These are phyloP conservation scores for Sphagnum magellanicum DNA, from an alignment of 228 moss, liverwort and hornwort genomes.

Conservation along the genomic window DNA sequence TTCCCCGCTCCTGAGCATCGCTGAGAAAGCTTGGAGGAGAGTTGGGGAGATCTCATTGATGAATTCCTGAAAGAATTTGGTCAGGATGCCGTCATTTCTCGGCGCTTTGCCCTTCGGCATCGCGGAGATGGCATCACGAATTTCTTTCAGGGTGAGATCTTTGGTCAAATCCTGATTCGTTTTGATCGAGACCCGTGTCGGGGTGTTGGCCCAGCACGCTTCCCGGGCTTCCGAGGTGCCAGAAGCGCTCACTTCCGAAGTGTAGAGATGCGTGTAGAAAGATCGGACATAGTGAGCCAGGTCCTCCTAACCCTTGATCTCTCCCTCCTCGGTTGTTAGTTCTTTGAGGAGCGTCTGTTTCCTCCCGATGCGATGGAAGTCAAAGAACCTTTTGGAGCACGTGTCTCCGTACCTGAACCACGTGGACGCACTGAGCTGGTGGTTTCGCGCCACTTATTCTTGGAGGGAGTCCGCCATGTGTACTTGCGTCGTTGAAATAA, in stretches of 20 bases:
- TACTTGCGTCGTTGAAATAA: no score
- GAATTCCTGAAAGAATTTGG: neutral
- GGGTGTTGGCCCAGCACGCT: neutral
- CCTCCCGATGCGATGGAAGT: neutral
- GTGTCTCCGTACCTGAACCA: neutral
- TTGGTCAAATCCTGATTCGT: neutral
- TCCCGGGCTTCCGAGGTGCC: no score
- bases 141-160: no score
- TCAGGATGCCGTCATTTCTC: neutral
- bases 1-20: no score
- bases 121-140: no score
- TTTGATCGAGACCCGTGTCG: no score
- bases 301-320: neutral
- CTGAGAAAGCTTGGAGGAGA: no score
- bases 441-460: no score
- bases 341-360: neutral
- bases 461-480: no score
- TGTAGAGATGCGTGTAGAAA: neutral
- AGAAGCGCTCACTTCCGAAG: neutral
- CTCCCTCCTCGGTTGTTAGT: neutral
- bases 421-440: no score
- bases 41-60: no score
- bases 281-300: neutral
- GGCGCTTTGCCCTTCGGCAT: neutral
- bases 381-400: neutral